Conservation (phyloP, 176 grass and related monocot genomes). For the Cenchrus purpureus region DNA sequence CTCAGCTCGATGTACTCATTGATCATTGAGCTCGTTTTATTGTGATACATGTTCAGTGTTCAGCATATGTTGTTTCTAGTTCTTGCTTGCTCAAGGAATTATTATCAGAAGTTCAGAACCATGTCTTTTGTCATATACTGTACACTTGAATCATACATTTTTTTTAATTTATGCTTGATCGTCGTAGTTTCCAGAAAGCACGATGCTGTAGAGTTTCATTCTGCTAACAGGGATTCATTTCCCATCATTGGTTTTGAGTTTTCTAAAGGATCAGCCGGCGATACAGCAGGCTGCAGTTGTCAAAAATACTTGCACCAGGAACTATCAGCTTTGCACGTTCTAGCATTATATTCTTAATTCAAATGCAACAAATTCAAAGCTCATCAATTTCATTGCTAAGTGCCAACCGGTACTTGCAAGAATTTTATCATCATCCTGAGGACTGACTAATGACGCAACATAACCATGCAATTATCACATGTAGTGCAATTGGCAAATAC, state of each 20-base stretch:
- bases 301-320: background rate
- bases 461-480: background rate
- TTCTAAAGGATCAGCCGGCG: slow-evolving; percentile 1
- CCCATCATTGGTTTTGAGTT: background rate
- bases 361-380: background rate
- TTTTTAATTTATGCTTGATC: background rate
- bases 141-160: background rate
- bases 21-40: background rate
- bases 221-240: background rate
- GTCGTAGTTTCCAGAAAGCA: background rate
- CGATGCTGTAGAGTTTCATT: background rate
- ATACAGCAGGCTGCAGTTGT: slow-evolving; percentile 31
- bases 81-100: background rate
- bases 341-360: background rate
- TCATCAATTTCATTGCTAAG: background rate
- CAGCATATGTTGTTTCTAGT: background rate
- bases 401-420: background rate
- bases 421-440: background rate
- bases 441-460: background rate
- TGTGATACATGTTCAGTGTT: background rate
- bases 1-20: background rate
- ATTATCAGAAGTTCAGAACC: background rate
- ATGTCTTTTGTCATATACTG: background rate
- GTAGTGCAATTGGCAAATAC: background rate
- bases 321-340: slow-evolving; percentile 18